These are phyloP conservation scores for Ascochyta rabiei DNA, from an alignment of 2,329 filamentous ascomycete genomes.

Conservation along the genomic window DNA sequence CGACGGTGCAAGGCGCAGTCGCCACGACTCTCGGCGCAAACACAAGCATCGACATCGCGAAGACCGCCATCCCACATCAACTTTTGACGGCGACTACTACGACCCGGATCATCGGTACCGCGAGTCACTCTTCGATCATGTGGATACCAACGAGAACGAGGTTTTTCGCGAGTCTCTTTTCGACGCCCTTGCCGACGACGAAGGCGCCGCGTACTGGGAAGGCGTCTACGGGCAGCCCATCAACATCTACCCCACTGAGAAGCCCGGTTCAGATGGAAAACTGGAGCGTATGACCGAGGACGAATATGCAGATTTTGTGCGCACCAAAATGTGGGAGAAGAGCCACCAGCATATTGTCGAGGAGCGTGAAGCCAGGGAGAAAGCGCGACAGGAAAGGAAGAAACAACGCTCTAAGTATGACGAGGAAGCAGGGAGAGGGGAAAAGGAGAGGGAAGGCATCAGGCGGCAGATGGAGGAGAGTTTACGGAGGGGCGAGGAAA, in stretches of 20 bases:
- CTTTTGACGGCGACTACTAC: conserved; percentile 40
- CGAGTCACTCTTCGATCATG: conserved; percentile 40
- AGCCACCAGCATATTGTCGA: conserved; percentile 83
- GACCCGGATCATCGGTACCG: conserved; percentile 39
- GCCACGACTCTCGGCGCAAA: conserved; percentile 24
- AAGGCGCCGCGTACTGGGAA: conserved; percentile 95
- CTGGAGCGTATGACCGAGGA: conserved; percentile 91
- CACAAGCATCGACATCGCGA: conserved; percentile 25
- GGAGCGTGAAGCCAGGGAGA: conserved; percentile 68
- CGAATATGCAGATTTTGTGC: conserved; percentile 85
- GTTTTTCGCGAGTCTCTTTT: conserved; percentile 95
- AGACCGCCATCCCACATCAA: conserved; percentile 33
- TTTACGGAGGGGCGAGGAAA: conserved; percentile 69
- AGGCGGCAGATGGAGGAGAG: conserved; percentile 72
- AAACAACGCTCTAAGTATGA: conserved; percentile 44
- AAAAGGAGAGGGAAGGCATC: conserved; percentile 56
- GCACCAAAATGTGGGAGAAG: conserved; percentile 93
- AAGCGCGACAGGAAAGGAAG: conserved; percentile 54
- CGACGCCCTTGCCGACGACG: conserved; percentile 95
- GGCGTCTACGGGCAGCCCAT: conserved; percentile 95
- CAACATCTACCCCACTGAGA: conserved; percentile 72
- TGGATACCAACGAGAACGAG: conserved; percentile 55
- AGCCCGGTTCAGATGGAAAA: conserved; percentile 59
- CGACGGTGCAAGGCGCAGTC: conserved; percentile 6
- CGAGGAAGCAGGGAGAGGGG: conserved; percentile 50